Percentiles rank a stretch among this genome's conserved stretches.
Evolutionary conservation across 2,329 filamentous ascomycete species (phyloP).

Genomic region (Botrytis cinerea): DNA sequence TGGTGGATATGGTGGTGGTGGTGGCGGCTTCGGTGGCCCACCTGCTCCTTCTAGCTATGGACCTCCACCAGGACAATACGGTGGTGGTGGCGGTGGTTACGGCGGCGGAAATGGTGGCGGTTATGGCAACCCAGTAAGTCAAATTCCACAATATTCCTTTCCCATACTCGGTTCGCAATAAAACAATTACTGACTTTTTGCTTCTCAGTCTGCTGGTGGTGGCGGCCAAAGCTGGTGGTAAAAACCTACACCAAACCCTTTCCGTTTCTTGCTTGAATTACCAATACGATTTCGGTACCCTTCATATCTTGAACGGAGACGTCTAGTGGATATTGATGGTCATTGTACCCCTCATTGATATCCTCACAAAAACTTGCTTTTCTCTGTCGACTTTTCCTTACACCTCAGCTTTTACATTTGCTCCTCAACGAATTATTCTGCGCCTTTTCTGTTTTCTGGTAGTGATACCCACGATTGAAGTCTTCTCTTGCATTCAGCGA

Average conservation of each 20-base stretch:
- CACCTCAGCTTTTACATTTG: slow-evolving; percentile 31
- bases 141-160: neutral
- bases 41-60: slow-evolving; percentile 58
- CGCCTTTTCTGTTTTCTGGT: slow-evolving; percentile 40
- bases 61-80: slow-evolving; percentile 43
- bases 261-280: slow-evolving; percentile 33
- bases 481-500: slow-evolving; percentile 36
- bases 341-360: slow-evolving; percentile 31
- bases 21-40: slow-evolving; percentile 58
- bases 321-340: slow-evolving; percentile 35
- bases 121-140: slow-evolving; percentile 53
- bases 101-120: slow-evolving; percentile 51
- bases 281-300: slow-evolving; percentile 30
- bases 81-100: slow-evolving; percentile 56
- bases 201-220: slow-evolving; percentile 46
- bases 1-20: slow-evolving; percentile 53
- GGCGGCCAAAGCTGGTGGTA: slow-evolving; percentile 59
- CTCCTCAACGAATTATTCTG: slow-evolving; percentile 29
- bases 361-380: slow-evolving; percentile 11
- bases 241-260: slow-evolving; percentile 33
- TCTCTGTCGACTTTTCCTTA: slow-evolving; percentile 26
- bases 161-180: too few relatives aligned
- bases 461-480: slow-evolving; percentile 36
- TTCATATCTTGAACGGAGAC: slow-evolving; percentile 37
- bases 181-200: neutral